Percentiles rank a stretch among this genome's conserved stretches.
phyloP scores from a whole-genome alignment of 2,329 filamentous ascomycete species.

The Geosmithia putterillii region DNA sequence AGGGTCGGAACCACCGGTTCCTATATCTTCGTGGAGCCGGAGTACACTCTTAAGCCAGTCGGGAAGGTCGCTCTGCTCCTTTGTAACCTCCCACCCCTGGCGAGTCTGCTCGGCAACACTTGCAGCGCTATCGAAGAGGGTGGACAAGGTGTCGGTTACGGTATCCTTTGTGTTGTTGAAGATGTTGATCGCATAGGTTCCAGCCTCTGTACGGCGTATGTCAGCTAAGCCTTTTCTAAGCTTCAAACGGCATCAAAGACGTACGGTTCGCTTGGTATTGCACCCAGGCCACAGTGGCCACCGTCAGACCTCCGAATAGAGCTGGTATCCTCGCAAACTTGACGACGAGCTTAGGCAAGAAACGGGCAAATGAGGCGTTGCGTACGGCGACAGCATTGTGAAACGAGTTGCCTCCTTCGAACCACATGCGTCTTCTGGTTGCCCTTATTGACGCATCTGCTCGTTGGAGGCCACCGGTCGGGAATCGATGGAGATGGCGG shows the following conservation, averaged over 20 bases:
- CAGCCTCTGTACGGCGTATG: constrained; percentile 24
- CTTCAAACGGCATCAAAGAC: constrained; percentile 20
- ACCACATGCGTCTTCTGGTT: constrained; percentile 56
- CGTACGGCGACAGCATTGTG: constrained; percentile 62
- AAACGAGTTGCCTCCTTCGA: constrained; percentile 69
- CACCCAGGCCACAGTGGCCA: constrained; percentile 81
- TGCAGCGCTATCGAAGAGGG: constrained; percentile 58
- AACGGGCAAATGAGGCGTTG: constrained; percentile 51
- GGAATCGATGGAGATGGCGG: constrained; percentile 55
- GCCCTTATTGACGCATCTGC: constrained; percentile 50
- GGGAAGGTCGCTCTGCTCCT: constrained; percentile 55
- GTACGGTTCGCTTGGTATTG: constrained; percentile 89
- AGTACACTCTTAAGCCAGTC: constrained; percentile 74
- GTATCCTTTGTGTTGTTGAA: constrained; percentile 62
- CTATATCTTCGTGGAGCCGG: constrained; percentile 46
- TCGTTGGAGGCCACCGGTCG: constrained; percentile 57
- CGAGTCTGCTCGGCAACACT: constrained; percentile 69
- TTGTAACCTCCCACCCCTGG: constrained; percentile 73
- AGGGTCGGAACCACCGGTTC: constrained; percentile 31
- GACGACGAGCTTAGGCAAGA: constrained; percentile 76
- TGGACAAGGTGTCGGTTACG: constrained; percentile 55
- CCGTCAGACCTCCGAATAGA: constrained; percentile 78
- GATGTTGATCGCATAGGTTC: constrained; percentile 46
- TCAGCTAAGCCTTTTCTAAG: not conserved
- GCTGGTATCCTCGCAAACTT: constrained; percentile 84